A percentile compares a stretch with the other conserved stretches of the same genome.
Conservation (phyloP, 148 eudicot species). For the Rhododendron ferrugineum region DNA sequence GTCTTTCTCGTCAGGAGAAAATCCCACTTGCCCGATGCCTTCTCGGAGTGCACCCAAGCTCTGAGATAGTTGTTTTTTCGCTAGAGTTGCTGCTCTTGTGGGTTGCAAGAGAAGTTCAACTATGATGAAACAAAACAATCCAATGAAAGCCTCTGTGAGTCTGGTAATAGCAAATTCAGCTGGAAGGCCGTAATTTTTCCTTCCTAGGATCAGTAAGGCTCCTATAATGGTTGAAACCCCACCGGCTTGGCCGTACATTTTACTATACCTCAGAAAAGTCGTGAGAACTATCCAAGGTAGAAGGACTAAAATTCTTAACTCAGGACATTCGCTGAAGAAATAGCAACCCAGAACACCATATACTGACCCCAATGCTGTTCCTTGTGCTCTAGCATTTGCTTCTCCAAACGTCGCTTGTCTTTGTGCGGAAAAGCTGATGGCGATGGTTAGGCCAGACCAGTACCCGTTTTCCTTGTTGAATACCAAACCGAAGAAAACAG, state of each 20-base stretch:
- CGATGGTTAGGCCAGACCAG: conserved; percentile 60
- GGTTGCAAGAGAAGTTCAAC: conserved; percentile 45
- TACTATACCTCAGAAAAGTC: conserved; percentile 42
- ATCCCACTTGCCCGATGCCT: conserved; percentile 19
- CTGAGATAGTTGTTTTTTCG: conserved; percentile 24
- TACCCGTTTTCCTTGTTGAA: conserved; percentile 44
- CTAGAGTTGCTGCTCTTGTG: conserved; percentile 37
- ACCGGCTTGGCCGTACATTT: conserved; percentile 50
- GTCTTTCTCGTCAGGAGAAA: conserved; percentile 10
- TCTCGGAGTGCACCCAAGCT: conserved; percentile 24
- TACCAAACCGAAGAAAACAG: conserved; percentile 39
- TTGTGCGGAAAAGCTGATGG: conserved; percentile 39
- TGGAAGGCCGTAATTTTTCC: conserved; percentile 45
- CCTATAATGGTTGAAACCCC: conserved; percentile 47
- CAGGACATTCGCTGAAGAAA: conserved; percentile 18
- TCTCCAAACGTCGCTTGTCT: conserved; percentile 37
- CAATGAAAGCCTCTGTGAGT: conserved; percentile 49
- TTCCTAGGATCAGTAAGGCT: conserved; percentile 49
- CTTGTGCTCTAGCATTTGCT: conserved; percentile 48
- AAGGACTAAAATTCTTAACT: conserved; percentile 28
- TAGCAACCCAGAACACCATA: conserved; percentile 49
- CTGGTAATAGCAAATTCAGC: conserved; percentile 47
- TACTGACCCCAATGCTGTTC: conserved; percentile 54
- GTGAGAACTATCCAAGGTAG: conserved; percentile 57
- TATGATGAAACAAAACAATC: conserved; percentile 32